Conservation (phyloP, 805 yeast species). For the Monosporozyma aquatica region DNA sequence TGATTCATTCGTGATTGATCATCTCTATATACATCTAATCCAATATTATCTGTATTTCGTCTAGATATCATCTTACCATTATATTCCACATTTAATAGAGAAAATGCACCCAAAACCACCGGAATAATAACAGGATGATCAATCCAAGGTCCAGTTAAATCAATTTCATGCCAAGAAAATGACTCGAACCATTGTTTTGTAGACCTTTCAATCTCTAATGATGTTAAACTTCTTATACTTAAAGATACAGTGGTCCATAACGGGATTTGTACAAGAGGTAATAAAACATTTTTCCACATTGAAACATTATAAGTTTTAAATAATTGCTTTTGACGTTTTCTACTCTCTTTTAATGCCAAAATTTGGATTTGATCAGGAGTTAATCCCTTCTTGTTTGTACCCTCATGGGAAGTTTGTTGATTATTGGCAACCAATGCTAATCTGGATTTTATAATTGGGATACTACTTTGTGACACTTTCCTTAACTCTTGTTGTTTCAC, state of each 20-base stretch:
- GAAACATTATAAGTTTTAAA: conserved; percentile 62
- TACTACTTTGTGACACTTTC: conserved; percentile 64
- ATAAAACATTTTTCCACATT: conserved; percentile 65
- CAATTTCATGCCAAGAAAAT: conserved; percentile 32
- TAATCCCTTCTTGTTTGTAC: conserved; percentile 25
- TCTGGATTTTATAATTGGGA: conserved; percentile 58
- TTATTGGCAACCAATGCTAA: conserved; percentile 31
- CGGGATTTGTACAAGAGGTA: conserved; percentile 81
- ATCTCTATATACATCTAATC: conserved; percentile 16
- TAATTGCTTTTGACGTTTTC: conserved; percentile 63
- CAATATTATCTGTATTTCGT: conserved; percentile 10
- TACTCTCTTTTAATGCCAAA: conserved; percentile 65
- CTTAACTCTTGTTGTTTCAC: conserved; percentile 62
- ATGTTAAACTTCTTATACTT: conserved; percentile 67
- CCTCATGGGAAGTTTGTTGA: conserved; percentile 3
- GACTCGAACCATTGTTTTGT: conserved; percentile 31
- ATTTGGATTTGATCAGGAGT: conserved; percentile 72
- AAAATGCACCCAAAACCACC: conserved; percentile 54
- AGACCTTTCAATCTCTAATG: conserved; percentile 34
- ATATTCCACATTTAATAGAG: conserved; percentile 78
- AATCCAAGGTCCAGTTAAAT: conserved; percentile 53
- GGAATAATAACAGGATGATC: conserved; percentile 66
- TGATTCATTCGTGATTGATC: conserved; percentile 21
- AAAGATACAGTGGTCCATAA: conserved; percentile 74
- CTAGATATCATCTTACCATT: conserved; percentile 48